Evolutionary conservation across 129 eudicot genomes (phyloP).

Genomic region (Sambucus nigra): DNA sequence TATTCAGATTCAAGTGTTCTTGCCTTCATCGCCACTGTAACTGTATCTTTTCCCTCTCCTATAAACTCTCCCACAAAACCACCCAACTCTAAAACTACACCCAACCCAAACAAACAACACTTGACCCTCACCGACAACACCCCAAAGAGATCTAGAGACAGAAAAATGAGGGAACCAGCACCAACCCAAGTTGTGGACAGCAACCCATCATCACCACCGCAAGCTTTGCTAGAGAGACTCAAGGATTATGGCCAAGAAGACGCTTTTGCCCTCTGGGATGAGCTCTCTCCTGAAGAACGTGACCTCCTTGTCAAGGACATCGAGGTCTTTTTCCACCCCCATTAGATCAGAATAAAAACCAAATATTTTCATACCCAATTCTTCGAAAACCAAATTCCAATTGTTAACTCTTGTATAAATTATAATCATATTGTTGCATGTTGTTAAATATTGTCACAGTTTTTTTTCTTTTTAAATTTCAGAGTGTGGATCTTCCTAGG

Average conservation of each 20-base stretch:
- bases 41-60: too few species aligned
- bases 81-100: background rate
- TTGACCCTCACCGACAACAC: background rate
- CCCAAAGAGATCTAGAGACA: conserved; percentile 37
- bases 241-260: conserved; percentile 99
- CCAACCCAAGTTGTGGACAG: conserved; percentile 11
- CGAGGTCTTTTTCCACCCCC: conserved; percentile 36
- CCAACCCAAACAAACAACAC: background rate
- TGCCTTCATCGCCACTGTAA: conserved; percentile 18
- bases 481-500: conserved; percentile 90
- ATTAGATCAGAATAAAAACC: too few species aligned
- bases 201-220: conserved; percentile 56
- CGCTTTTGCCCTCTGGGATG: conserved; percentile 86
- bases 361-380: background rate
- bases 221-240: conserved; percentile 69
- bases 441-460: background rate
- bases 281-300: conserved; percentile 78
- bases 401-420: background rate
- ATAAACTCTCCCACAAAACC: background rate
- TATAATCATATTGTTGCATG: background rate
- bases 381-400: conserved; percentile 4
- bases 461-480: conserved; percentile 5
- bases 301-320: conserved; percentile 69
- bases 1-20: conserved; percentile 2
- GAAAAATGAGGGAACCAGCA: conserved; percentile 49